Evolutionary conservation across 1,139 yeast species (phyloP).

Genomic region (Yamadazyma buinensis): DNA sequence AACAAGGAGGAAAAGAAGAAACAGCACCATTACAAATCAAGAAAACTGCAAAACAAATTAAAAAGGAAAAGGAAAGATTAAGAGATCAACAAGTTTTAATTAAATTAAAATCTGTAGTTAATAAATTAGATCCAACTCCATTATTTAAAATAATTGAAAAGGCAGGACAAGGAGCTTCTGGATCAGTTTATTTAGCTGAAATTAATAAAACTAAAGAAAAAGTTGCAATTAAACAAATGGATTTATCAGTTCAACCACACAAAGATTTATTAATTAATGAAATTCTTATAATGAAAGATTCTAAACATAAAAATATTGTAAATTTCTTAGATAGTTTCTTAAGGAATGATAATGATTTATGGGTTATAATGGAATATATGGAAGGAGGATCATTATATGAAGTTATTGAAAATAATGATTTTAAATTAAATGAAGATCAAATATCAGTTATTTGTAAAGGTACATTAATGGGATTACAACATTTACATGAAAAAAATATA

Average conservation of each 20-base stretch:
- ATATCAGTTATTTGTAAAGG: constrained; percentile 89
- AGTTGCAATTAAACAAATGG: constrained; percentile 96
- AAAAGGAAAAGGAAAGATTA: constrained; percentile 67
- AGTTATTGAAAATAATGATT: constrained; percentile 78
- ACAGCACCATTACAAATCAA: constrained; percentile 5
- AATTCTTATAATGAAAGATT: constrained; percentile 47
- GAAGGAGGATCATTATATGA: constrained; percentile 80
- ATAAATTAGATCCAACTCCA: constrained; percentile 78
- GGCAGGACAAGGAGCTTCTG: constrained; percentile 99
- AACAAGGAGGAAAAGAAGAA: neutral
- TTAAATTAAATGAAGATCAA: constrained; percentile 64
- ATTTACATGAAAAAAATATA: constrained; percentile 84
- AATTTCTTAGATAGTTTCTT: constrained; percentile 45
- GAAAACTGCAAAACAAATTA: constrained; percentile 43
- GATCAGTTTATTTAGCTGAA: constrained; percentile 88
- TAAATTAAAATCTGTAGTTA: constrained; percentile 79
- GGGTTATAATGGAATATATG: constrained; percentile 97
- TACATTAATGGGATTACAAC: constrained; percentile 88
- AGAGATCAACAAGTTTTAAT: constrained; percentile 85
- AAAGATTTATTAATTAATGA: constrained; percentile 79
- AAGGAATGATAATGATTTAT: constrained; percentile 47
- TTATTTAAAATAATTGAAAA: constrained; percentile 84
- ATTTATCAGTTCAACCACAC: constrained; percentile 86
- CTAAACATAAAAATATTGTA: constrained; percentile 45
- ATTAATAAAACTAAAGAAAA: constrained; percentile 41